Conservation (phyloP, 2,329 filamentous ascomycete species). For the Sarocladiaceae sp. region DNA sequence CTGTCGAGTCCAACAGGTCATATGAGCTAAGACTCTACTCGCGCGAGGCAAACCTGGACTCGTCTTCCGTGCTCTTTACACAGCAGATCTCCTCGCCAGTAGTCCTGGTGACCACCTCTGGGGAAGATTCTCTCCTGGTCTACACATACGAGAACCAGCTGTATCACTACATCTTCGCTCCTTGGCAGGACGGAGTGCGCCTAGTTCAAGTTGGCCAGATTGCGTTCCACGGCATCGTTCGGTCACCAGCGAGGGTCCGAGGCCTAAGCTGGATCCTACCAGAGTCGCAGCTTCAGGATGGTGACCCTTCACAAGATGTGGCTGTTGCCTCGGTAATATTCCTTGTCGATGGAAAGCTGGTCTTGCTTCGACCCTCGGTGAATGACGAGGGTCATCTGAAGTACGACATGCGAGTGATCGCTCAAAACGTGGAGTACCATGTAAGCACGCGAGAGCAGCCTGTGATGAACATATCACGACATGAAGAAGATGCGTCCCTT, state of each 20-base stretch:
- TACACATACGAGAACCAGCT: conserved; percentile 96
- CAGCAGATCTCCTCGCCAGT: conserved; percentile 77
- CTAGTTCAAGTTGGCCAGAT: conserved; percentile 96
- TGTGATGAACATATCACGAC: conserved; percentile 25
- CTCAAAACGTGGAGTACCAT: conserved; percentile 94
- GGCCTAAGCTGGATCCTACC: conserved; percentile 94
- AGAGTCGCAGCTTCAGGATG: conserved; percentile 79
- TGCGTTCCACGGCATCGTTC: conserved; percentile 90
- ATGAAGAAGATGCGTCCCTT: conserved; percentile 16
- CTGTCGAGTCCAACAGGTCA: conserved; percentile 76
- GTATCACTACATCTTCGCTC: conserved; percentile 87
- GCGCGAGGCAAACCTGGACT: conserved; percentile 72
- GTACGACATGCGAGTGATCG: conserved; percentile 96
- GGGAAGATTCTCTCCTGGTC: conserved; percentile 88
- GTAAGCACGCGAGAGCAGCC: conserved; percentile 84
- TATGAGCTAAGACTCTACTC: conserved; percentile 92
- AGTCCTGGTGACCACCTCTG: conserved; percentile 83
- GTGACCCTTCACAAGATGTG: conserved; percentile 93
- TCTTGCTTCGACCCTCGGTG: conserved; percentile 79
- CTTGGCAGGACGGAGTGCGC: conserved; percentile 60
- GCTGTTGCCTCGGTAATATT: conserved; percentile 89
- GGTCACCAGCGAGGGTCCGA: conserved; percentile 85
- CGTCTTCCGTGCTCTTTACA: conserved; percentile 64
- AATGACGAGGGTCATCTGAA: conserved; percentile 81
- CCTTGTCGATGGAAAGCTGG: conserved; percentile 94